These are phyloP conservation scores for Coemansia sp. DNA, from an alignment of 192 early-diverging fungal species.

Conservation along the genomic window DNA sequence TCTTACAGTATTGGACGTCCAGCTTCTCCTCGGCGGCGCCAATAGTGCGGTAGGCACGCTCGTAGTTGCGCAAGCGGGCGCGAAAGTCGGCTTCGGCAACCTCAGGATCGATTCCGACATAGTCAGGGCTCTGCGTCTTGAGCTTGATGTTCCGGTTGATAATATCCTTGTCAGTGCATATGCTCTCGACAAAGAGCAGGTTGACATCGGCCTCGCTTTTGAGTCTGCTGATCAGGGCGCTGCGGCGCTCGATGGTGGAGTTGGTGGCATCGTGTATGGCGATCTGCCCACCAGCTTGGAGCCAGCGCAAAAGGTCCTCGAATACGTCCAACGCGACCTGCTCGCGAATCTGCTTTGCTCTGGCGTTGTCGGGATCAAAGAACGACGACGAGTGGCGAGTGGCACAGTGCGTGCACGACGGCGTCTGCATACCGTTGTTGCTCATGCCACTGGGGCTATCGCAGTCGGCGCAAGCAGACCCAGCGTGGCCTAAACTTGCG, in stretches of 20 bases:
- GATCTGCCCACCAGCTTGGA: constrained; percentile 83
- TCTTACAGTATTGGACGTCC: constrained; percentile 88
- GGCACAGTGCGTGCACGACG: constrained; percentile 30
- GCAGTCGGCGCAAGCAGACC: constrained; percentile 40
- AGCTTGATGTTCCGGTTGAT: constrained; percentile 83
- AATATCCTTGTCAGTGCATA: constrained; percentile 71
- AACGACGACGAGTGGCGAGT: constrained; percentile 80
- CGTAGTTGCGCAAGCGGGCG: constrained; percentile 86
- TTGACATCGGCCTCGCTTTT: constrained; percentile 63
- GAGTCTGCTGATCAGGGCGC: constrained; percentile 63
- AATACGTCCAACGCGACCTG: constrained; percentile 87
- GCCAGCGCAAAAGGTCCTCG: constrained; percentile 89
- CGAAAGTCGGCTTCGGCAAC: constrained; percentile 84
- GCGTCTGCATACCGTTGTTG: neutral
- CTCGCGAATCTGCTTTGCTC: constrained; percentile 77
- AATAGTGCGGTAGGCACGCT: constrained; percentile 87
- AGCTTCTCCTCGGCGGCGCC: constrained; percentile 78
- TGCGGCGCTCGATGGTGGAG: constrained; percentile 80
- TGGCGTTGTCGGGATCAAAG: constrained; percentile 87
- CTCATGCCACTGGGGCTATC: constrained; percentile 24
- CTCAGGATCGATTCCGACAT: constrained; percentile 79
- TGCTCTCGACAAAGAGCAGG: constrained; percentile 77
- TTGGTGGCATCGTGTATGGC: constrained; percentile 97
- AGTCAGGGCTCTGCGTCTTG: constrained; percentile 94
- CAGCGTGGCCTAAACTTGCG: neutral